phyloP scores from a whole-genome alignment of 495 filamentous ascomycete genomes.

The Penicillium manginii region DNA sequence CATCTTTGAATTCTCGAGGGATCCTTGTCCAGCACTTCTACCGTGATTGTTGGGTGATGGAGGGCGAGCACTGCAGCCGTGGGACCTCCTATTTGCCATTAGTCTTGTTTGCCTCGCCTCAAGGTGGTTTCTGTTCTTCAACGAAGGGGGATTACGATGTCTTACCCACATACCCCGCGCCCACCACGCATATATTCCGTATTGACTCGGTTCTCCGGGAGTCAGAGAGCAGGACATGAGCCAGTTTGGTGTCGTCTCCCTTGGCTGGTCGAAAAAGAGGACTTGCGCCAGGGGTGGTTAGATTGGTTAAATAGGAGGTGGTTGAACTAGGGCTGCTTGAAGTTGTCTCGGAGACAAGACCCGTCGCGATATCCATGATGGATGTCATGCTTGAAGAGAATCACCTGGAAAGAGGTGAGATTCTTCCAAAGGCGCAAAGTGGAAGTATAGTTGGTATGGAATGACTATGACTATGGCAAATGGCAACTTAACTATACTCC shows the following conservation, averaged over 20 bases:
- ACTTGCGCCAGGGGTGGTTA: constrained; percentile 58
- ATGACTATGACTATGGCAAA: too few relatives aligned
- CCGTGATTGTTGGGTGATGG: constrained; percentile 67
- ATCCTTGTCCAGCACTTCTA: constrained; percentile 75
- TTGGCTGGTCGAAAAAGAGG: constrained; percentile 45
- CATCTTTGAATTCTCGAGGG: constrained; percentile 65
- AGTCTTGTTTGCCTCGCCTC: too few relatives aligned
- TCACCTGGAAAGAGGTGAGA: too few relatives aligned
- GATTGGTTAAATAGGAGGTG: constrained; percentile 45
- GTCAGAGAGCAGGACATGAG: too few relatives aligned
- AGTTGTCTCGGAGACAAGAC: too few relatives aligned
- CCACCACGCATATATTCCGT: constrained; percentile 64
- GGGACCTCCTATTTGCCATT: constrained; percentile 49
- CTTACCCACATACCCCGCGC: constrained; percentile 66
- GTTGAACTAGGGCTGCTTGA: neutral
- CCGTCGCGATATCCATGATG: too few relatives aligned
- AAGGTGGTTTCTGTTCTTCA: too few relatives aligned
- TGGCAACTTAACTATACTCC: too few relatives aligned
- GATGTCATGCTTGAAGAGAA: too few relatives aligned
- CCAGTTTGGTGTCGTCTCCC: constrained; percentile 14
- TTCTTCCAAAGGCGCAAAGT: too few relatives aligned
- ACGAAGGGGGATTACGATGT: too few relatives aligned
- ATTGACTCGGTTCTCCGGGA: constrained; percentile 25
- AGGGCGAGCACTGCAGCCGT: constrained; percentile 76
- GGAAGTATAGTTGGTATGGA: too few relatives aligned